Conservation (phyloP, 495 filamentous ascomycete genomes). For the Penicillium paxilli region DNA sequence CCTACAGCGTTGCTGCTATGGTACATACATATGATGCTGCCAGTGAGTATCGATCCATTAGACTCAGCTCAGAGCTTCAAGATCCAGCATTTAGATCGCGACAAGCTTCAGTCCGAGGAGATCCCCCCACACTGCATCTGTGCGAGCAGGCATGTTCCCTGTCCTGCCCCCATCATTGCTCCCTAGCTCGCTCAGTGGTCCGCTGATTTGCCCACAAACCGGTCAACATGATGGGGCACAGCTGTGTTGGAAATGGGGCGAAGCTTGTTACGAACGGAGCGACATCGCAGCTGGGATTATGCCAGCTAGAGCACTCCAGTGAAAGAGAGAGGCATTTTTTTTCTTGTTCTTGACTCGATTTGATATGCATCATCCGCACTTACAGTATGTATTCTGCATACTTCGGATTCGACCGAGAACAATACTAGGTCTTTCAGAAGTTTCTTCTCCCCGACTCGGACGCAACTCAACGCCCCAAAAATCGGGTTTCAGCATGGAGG, state of each 20-base stretch:
- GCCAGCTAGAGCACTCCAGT: background rate
- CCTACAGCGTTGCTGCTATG: too few species aligned
- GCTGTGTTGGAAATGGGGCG: conserved; percentile 12
- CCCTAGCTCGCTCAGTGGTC: conserved; percentile 8
- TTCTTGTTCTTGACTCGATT: background rate
- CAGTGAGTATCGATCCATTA: background rate
- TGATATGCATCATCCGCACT: too few species aligned
- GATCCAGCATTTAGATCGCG: conserved; percentile 15
- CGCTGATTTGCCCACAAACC: conserved; percentile 16
- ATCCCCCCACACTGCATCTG: conserved; percentile 20
- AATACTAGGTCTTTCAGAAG: too few species aligned
- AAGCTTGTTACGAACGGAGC: conserved; percentile 24
- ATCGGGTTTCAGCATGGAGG: background rate
- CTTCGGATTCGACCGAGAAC: too few species aligned
- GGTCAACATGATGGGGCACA: conserved; percentile 9
- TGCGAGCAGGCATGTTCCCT: conserved; percentile 25
- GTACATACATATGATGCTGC: too few species aligned
- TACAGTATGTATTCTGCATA: too few species aligned
- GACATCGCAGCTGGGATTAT: background rate
- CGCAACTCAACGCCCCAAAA: background rate
- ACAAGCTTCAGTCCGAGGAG: conserved; percentile 31
- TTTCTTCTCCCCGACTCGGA: background rate
- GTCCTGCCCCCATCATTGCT: background rate
- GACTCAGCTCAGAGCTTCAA: background rate
- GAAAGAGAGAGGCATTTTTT: background rate